Conservation (phyloP, 352 stramenopile genomes). For the Globisporangium echinulatum region DNA sequence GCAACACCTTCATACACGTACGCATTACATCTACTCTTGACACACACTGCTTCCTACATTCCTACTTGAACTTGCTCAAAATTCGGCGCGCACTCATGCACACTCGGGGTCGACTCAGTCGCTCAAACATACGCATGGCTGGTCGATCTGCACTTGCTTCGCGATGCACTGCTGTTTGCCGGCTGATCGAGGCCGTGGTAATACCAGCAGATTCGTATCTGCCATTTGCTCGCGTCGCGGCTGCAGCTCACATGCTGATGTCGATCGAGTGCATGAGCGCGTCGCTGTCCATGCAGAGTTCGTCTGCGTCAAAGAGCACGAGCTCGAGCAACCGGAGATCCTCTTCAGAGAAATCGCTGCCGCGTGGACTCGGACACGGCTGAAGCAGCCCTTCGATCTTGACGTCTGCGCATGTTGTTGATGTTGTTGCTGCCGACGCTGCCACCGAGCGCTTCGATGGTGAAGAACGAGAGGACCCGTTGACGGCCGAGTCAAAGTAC, state of each 20-base stretch:
- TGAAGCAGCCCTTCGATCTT: constrained; percentile 1
- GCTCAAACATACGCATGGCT: too few relatives aligned
- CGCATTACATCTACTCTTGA: too few relatives aligned
- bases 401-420: neutral
- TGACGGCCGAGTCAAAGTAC: neutral
- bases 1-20: too few relatives aligned
- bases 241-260: constrained; percentile 1
- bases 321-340: constrained; percentile 11
- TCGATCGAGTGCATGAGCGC: constrained; percentile 2
- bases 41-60: too few relatives aligned
- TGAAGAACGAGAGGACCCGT: neutral
- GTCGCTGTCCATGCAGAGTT: neutral
- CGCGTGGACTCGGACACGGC: constrained; percentile 5
- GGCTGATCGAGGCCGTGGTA: too few relatives aligned
- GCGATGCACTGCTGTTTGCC: too few relatives aligned
- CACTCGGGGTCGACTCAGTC: too few relatives aligned
- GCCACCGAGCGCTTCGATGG: neutral
- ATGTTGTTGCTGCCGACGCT: neutral
- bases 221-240: neutral
- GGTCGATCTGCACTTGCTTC: too few relatives aligned
- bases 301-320: constrained; percentile 11
- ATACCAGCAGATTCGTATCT: too few relatives aligned
- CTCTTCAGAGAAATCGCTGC: constrained; percentile 8
- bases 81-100: too few relatives aligned
- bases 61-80: too few relatives aligned